Evolutionary conservation across 2,329 filamentous ascomycete genomes (phyloP).

Genomic region (Colletotrichum viniferum): DNA sequence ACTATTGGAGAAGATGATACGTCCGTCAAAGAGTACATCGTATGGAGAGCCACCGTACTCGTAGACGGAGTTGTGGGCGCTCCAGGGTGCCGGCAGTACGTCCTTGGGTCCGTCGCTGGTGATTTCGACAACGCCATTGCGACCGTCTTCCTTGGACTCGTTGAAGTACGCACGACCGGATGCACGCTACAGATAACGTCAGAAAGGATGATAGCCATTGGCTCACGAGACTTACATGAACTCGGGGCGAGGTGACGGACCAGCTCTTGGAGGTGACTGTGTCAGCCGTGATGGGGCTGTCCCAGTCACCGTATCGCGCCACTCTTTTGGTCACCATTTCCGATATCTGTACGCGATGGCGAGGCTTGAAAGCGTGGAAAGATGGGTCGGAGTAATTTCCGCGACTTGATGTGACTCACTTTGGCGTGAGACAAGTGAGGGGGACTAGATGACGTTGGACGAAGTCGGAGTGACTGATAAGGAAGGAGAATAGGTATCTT

Average conservation of each 20-base stretch:
- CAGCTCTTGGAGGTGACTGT: constrained; percentile 39
- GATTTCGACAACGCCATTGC: constrained; percentile 48
- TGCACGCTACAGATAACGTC: constrained; percentile 22
- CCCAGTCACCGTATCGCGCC: constrained; percentile 42
- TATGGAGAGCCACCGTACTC: constrained; percentile 57
- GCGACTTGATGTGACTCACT: background rate
- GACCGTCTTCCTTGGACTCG: constrained; percentile 43
- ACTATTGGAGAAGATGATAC: constrained; percentile 51
- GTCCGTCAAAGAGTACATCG: constrained; percentile 39
- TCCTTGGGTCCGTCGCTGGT: constrained; percentile 35
- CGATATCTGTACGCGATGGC: fast-evolving
- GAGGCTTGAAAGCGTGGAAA: fast-evolving
- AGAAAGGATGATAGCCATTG: background rate
- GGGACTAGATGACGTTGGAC: background rate
- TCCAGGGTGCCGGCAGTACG: constrained; percentile 47
- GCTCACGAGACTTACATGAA: constrained; percentile 30
- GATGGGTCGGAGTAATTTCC: background rate
- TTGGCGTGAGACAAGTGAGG: background rate
- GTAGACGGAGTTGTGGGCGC: constrained; percentile 50
- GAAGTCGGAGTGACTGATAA: background rate
- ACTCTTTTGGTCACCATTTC: constrained; percentile 29
- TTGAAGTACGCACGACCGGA: constrained; percentile 41
- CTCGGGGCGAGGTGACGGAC: constrained; percentile 37
- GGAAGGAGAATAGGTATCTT: background rate
- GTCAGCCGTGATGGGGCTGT: constrained; percentile 41